Evolutionary conservation across 1,284 basidiomycete genomes (phyloP).

Genomic region (Acaromyces ingoldii): DNA sequence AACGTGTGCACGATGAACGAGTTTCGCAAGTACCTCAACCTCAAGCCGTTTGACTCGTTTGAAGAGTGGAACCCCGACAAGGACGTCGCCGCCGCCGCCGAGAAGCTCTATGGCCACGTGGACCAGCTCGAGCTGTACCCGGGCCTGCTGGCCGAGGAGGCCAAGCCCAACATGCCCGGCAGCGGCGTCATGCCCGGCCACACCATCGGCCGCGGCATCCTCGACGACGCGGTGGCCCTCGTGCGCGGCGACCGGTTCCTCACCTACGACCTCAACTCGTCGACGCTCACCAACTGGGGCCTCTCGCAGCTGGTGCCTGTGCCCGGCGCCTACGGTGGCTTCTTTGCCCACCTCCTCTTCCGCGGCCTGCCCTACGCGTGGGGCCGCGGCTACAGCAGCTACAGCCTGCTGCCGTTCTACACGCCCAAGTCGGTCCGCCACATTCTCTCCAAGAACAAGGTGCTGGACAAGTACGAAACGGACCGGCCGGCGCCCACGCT

Average conservation of each 20-base stretch:
- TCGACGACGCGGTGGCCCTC: conserved; percentile 76
- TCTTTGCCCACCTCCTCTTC: conserved; percentile 59
- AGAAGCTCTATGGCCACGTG: conserved; percentile 59
- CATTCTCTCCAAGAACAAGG: conserved; percentile 63
- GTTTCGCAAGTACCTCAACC: conserved; percentile 59
- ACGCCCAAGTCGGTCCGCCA: conserved; percentile 55
- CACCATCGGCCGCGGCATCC: conserved; percentile 77
- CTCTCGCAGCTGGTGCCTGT: conserved; percentile 19
- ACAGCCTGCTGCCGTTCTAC: conserved; percentile 81
- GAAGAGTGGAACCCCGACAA: conserved; percentile 75
- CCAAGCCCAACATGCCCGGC: conserved; percentile 69
- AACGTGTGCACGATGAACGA: conserved; percentile 78
- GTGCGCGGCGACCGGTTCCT: conserved; percentile 77
- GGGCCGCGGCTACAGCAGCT: conserved; percentile 56
- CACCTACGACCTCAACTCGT: conserved; percentile 72
- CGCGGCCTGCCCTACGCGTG: conserved; percentile 61
- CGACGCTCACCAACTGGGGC: conserved; percentile 63
- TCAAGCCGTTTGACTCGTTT: conserved; percentile 52
- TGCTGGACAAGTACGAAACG: conserved; percentile 56
- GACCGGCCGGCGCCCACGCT: conserved; percentile 45
- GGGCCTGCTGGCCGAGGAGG: conserved; percentile 59
- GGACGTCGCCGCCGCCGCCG: conserved; percentile 67
- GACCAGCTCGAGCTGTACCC: conserved; percentile 73
- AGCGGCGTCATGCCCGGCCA: conserved; percentile 72
- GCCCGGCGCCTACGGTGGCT: conserved; percentile 54